Evolutionary conservation across 2,329 filamentous ascomycete genomes (phyloP).

Genomic region (Paecilomyces fulvus): DNA sequence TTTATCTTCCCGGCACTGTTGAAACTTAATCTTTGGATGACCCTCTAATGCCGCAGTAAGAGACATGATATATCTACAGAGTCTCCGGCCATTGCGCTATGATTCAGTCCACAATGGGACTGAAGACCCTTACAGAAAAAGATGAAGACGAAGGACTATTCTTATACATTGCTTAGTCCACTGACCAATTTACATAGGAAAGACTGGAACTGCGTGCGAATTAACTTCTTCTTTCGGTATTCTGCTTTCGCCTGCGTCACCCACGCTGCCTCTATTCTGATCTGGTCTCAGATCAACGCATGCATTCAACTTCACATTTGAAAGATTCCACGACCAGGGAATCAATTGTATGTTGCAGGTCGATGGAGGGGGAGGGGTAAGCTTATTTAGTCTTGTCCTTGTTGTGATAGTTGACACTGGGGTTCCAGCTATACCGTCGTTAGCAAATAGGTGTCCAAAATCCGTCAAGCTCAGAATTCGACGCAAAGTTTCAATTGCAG

Average conservation of each 20-base stretch:
- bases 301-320: not conserved
- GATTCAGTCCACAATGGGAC: not conserved
- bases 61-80: not conserved
- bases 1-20: not conserved
- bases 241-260: not conserved
- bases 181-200: not conserved
- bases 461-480: not conserved
- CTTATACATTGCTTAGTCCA: not conserved
- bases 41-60: not conserved
- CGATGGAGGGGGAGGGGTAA: not conserved
- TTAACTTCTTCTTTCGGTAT: not conserved
- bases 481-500: not conserved
- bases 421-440: slow-evolving; percentile 67
- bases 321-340: not conserved
- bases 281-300: not conserved
- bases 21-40: not conserved
- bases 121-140: not conserved
- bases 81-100: not conserved
- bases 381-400: slow-evolving; percentile 59
- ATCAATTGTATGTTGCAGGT: not conserved
- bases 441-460: slow-evolving; percentile 5
- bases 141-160: not conserved
- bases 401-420: slow-evolving; percentile 93
- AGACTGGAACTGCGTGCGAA: not conserved
- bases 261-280: not conserved